phyloP scores from a whole-genome alignment of 2,329 filamentous ascomycete species.

The Diaporthe citriasiana region DNA sequence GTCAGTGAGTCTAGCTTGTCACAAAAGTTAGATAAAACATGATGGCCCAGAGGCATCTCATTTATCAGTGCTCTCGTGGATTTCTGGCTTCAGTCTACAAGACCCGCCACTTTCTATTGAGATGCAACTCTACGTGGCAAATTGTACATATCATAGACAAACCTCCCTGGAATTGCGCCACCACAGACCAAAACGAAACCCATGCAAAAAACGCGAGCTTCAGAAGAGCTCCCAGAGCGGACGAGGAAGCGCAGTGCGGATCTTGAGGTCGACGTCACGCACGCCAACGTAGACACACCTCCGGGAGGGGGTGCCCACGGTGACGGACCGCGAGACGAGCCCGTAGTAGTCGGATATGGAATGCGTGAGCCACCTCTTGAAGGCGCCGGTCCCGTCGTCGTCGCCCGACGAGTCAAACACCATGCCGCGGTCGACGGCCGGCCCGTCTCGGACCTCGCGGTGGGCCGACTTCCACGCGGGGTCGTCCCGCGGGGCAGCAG shows the following conservation, averaged over 20 bases:
- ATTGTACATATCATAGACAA: neutral
- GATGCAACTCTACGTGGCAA: conserved; percentile 24
- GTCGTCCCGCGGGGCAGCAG: conserved; percentile 51
- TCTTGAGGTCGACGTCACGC: conserved; percentile 53
- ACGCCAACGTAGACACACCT: conserved; percentile 88
- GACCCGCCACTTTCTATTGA: conserved; percentile 5
- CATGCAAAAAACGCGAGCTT: conserved; percentile 39
- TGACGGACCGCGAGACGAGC: conserved; percentile 85
- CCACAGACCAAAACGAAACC: neutral
- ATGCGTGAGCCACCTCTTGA: conserved; percentile 94
- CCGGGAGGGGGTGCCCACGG: conserved; percentile 76
- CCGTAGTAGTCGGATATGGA: conserved; percentile 94
- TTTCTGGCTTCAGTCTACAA: conserved; percentile 2
- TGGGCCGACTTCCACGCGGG: conserved; percentile 65
- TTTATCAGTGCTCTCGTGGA: neutral
- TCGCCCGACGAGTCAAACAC: conserved; percentile 82
- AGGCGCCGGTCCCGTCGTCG: conserved; percentile 81
- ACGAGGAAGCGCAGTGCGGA: conserved; percentile 63
- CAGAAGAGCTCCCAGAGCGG: conserved; percentile 75
- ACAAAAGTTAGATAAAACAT: neutral
- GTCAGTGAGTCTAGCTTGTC: neutral
- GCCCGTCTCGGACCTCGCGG: conserved; percentile 70
- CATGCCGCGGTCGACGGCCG: conserved; percentile 70
- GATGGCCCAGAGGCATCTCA: neutral
- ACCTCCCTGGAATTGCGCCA: neutral